phyloP scores from a whole-genome alignment of 2,329 filamentous ascomycete species.

The Fusarium poae region DNA sequence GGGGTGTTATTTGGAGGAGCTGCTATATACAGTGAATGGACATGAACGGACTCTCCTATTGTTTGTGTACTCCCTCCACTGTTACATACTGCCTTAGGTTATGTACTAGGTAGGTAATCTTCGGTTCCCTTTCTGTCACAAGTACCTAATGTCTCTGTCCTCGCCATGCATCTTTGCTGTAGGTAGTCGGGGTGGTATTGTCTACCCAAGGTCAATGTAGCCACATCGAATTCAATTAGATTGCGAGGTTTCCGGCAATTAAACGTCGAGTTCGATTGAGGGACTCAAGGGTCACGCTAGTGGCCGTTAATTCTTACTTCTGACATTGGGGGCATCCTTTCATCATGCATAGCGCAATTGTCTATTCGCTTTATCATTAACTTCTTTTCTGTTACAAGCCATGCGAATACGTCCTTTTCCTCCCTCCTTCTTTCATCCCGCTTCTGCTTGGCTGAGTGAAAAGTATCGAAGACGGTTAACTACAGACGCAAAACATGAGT shows the following conservation, averaged over 20 bases:
- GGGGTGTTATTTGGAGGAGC: slow-evolving; percentile 1
- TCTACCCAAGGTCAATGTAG: neutral
- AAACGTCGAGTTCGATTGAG: slow-evolving; percentile 25
- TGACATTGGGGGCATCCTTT: slow-evolving; percentile 25
- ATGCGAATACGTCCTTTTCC: neutral
- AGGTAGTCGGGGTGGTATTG: slow-evolving; percentile 5
- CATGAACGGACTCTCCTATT: slow-evolving; percentile 20
- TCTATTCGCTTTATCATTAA: neutral
- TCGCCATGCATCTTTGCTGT: neutral
- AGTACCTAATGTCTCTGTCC: neutral
- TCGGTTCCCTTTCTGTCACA: neutral
- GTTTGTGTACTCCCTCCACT: slow-evolving; percentile 15
- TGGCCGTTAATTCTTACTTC: slow-evolving; percentile 42
- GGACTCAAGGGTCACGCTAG: slow-evolving; percentile 42
- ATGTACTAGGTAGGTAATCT: neutral
- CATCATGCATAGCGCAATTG: slow-evolving; percentile 20
- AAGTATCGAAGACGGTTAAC: neutral
- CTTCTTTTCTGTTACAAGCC: neutral
- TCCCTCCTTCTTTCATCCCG: neutral
- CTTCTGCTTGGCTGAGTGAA: neutral
- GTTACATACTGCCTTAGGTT: slow-evolving; percentile 1
- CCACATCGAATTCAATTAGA: slow-evolving; percentile 14
- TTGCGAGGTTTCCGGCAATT: slow-evolving; percentile 33
- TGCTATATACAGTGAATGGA: slow-evolving; percentile 16
- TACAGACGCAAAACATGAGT: slow-evolving; percentile 4